These are phyloP conservation scores for Pelargonium cotyledonis DNA, from an alignment of 441 rosid genomes.

Conservation along the genomic window DNA sequence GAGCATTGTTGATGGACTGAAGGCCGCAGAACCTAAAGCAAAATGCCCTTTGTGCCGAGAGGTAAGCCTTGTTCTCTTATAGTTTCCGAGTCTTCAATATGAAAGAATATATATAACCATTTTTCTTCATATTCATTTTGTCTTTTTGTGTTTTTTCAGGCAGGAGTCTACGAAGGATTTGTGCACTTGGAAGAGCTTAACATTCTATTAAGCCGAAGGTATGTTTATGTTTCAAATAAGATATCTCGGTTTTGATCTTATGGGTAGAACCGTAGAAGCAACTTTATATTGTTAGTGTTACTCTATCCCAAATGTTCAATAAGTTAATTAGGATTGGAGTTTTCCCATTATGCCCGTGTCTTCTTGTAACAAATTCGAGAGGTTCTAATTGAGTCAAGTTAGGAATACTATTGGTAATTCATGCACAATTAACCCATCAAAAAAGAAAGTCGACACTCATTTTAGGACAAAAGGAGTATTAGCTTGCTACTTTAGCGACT, in stretches of 20 bases:
- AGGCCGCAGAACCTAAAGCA: slow-evolving; percentile 47
- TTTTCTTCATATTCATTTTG: neutral
- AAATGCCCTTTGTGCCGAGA: slow-evolving; percentile 79
- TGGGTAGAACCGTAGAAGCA: neutral
- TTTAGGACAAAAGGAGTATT: too few species aligned
- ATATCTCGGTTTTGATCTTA: neutral
- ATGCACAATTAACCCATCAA: too few species aligned
- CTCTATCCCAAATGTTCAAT: neutral
- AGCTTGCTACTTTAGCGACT: neutral
- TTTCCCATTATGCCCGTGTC: too few species aligned
- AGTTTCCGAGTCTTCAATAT: too few species aligned
- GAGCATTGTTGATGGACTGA: slow-evolving; percentile 62
- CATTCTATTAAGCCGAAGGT: slow-evolving; percentile 63
- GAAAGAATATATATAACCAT: too few species aligned
- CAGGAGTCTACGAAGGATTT: slow-evolving; percentile 53
- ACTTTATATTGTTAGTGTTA: neutral
- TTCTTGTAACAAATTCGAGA: too few species aligned
- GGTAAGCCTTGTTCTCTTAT: slow-evolving; percentile 32
- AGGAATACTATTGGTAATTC: too few species aligned
- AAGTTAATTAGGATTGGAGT: too few species aligned
- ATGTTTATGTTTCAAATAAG: neutral
- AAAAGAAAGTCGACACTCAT: too few species aligned
- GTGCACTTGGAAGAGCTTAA: slow-evolving; percentile 78
- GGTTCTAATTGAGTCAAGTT: too few species aligned
- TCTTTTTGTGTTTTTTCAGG: slow-evolving; percentile 27